Percentiles rank a stretch among this genome's conserved stretches.
phyloP scores from a whole-genome alignment of 371 early-diverging fungal genomes.

The Apophysomyces trapeziformis region DNA sequence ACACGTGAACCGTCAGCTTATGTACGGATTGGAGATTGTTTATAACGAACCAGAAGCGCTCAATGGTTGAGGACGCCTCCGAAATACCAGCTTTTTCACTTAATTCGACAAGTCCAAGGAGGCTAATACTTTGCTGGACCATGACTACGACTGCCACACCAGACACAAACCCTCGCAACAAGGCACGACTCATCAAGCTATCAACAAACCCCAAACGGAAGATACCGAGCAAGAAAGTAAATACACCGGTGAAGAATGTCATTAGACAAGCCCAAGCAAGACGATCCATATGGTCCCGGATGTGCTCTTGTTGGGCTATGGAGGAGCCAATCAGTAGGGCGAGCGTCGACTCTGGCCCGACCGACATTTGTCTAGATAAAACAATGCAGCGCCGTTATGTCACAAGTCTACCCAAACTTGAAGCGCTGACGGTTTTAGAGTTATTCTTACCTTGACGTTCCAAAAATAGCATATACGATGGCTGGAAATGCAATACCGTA shows the following conservation, averaged over 20 bases:
- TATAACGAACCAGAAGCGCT: constrained; percentile 67
- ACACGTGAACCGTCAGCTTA: constrained; percentile 67
- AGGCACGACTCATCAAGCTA: constrained; percentile 89
- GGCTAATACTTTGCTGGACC: constrained; percentile 79
- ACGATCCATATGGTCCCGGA: constrained; percentile 48
- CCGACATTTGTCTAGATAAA: constrained; percentile 75
- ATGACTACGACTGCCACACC: constrained; percentile 91
- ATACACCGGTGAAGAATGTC: constrained; percentile 86
- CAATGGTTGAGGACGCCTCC: constrained; percentile 75
- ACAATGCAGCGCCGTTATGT: background rate
- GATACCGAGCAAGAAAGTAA: constrained; percentile 90
- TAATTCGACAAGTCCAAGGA: constrained; percentile 70
- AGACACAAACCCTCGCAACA: constrained; percentile 91
- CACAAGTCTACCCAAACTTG: background rate
- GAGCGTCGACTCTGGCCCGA: constrained; percentile 93
- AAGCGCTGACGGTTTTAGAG: background rate
- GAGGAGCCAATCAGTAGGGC: constrained; percentile 88
- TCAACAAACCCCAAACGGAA: constrained; percentile 95
- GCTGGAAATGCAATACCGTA: constrained; percentile 85
- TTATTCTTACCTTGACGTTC: constrained; percentile 77
- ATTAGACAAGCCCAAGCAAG: constrained; percentile 74
- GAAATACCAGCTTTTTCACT: constrained; percentile 56
- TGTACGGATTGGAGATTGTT: constrained; percentile 63
- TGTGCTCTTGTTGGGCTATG: constrained; percentile 60
- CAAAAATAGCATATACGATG: constrained; percentile 87